Conservation (phyloP, 2,329 filamentous ascomycete genomes). For the Fusarium virguliforme region DNA sequence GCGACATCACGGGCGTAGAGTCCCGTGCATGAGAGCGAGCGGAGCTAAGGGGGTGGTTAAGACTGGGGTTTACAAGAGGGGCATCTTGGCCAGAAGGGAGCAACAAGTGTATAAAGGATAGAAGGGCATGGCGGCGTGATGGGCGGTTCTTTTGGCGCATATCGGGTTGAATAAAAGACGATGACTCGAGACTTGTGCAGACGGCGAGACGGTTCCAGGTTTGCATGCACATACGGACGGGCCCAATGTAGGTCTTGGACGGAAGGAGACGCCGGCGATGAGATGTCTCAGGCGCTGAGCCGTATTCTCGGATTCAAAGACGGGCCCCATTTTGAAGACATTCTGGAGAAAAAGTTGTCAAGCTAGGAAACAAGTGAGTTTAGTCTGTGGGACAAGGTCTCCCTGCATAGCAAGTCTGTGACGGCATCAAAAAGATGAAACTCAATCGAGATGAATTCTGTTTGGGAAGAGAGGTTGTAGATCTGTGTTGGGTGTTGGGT, state of each 20-base stretch:
- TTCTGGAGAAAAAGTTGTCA: background rate
- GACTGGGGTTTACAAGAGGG: conserved; percentile 23
- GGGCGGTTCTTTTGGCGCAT: conserved; percentile 8
- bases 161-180: conserved; percentile 8
- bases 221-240: background rate
- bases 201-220: conserved; percentile 2
- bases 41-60: conserved; percentile 30
- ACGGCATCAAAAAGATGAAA: background rate
- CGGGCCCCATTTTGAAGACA: background rate
- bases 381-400: conserved; percentile 11
- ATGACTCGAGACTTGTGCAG: background rate
- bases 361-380: conserved; percentile 11
- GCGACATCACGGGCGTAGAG: conserved; percentile 51
- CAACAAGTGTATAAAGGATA: conserved; percentile 34
- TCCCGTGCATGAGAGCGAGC: conserved; percentile 41
- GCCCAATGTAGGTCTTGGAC: conserved; percentile 14
- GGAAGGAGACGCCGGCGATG: conserved; percentile 2
- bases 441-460: conserved; percentile 23
- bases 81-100: conserved; percentile 16
- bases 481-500: conserved; percentile 12
- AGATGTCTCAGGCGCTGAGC: conserved; percentile 33
- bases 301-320: conserved; percentile 10
- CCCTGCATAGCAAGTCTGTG: conserved; percentile 36
- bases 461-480: background rate
- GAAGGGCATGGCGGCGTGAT: conserved; percentile 33